phyloP scores from a whole-genome alignment of 352 stramenopile species.

The Phytophthora niederhauseri region DNA sequence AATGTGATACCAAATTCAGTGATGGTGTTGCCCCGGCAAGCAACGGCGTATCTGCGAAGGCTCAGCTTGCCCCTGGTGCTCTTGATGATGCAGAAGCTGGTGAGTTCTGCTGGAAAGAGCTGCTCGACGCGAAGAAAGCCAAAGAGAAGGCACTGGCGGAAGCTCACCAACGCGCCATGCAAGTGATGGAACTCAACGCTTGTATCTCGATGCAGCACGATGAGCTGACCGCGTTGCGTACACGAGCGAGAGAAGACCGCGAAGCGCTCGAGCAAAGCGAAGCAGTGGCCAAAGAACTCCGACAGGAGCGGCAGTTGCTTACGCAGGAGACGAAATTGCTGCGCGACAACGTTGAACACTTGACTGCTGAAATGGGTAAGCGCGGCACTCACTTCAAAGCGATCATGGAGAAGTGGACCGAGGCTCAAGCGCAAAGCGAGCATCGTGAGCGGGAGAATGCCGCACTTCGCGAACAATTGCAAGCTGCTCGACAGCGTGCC shows the following conservation, averaged over 20 bases:
- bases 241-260: constrained; percentile 42
- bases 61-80: constrained; percentile 18
- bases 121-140: constrained; percentile 56
- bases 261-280: constrained; percentile 51
- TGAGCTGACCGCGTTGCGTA: constrained; percentile 60
- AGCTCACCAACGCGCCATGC: constrained; percentile 56
- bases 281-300: constrained; percentile 46
- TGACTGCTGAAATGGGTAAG: constrained; percentile 63
- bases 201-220: constrained; percentile 83
- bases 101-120: constrained; percentile 62
- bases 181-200: constrained; percentile 74
- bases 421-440: constrained; percentile 65
- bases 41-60: constrained; percentile 7
- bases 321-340: constrained; percentile 62
- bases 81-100: constrained; percentile 33
- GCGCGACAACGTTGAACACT: constrained; percentile 54
- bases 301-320: constrained; percentile 54
- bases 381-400: constrained; percentile 63
- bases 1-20: background rate
- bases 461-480: constrained; percentile 62
- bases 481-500: constrained; percentile 40
- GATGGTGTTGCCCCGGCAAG: background rate
- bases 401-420: constrained; percentile 78
- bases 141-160: constrained; percentile 67
- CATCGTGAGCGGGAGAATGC: constrained; percentile 58